Evolutionary conservation across 805 yeast species (phyloP), one percentile per base, ranked within the genome.

Genomic region (Suhomyces faveliae): DNA sequence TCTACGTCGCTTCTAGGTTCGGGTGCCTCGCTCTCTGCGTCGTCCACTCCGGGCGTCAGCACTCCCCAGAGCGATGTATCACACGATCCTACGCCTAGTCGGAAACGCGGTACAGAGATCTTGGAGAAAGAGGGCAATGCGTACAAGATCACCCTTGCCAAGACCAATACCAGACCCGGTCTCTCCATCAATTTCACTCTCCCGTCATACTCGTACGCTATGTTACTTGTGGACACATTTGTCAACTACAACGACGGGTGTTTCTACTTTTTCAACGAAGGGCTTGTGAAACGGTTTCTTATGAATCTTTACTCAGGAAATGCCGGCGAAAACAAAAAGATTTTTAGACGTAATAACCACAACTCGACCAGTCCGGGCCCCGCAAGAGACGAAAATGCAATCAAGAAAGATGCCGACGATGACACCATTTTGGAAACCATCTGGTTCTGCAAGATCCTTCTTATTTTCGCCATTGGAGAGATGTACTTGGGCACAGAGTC

Each of bases 211-310:
- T 80, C 88, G 3, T 85, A 86, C 62, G 90, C 92, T 5, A 78
- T 84, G 78, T 62, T 85, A 11, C 66, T 87, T 42, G 87, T 87
- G 10, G 92, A 87, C 59, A 83, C 89, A 0, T 87, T 87, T 55
- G 78, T 87, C 45, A 84, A 85, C 44, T 87, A 85, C 62, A 87
- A 87, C 57, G 94, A 86, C 63, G 94, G 91, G 0, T 87, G 95
- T 56, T 87, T 87, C 62, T 87, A 87, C 66, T 87, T 87, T 58
- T 87, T 87, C 69, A 87, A 87, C 60, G 95, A 87, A 62, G 95
- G 95, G 1, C 59, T 85, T 17, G 88, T 85, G 20, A 86, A 85
- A 58, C 79, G 80, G 54, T 84, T 81, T 51, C 62, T 87, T 45
- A 77, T 81, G 67, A 74, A 84, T 51, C 73, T 85, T 19, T 87